Base-by-base conservation (phyloP, 345 rosid genomes). In the Populus deltoides region DNA sequence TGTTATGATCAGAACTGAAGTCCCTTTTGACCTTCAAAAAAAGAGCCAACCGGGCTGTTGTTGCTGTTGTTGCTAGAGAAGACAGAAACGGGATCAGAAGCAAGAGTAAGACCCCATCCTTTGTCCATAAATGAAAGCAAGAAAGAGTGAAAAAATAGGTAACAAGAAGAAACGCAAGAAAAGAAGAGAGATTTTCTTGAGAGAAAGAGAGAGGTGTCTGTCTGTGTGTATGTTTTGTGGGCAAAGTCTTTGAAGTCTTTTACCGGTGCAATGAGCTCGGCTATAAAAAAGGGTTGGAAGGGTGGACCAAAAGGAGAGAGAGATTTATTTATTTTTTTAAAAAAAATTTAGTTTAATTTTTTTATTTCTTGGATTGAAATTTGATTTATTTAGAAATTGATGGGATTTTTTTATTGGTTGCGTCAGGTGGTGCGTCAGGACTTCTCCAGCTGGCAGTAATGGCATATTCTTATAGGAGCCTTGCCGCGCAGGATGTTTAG, bases 101-200 rank as follows among this genome's bases (percentile, higher is more conserved):
- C 92, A 79, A 90, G 95, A 77, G 98, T 83, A 18, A 90, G 94
- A 81, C 92, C 92, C 93, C 97, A 92, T 81, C 95, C 91, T 80
- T 83, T 90, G 88, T 92, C 98, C 98, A 94, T 94, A 88, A 83
- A 92, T 78, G n/a, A 70, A 75, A 57, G 15, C 1, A 29, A 45
- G 20, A 25, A 18, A 29, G 29, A 43, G 51, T 51, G 43, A 17
- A 18, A 27, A 10, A 6, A 17, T 15, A 27, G 25, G 16, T n/a
- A 7, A 45, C 27, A 53, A 25, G 41, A 16, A 68, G 76, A 73
- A 79, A 27, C 47, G 67, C 53, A 73, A 76, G 61, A 72, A 33
- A 72, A 81, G 80, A 65, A 67, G 57, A 29, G 45, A 36, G n/a
- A 1, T 67, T 8, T 31, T 27, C 41, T n/a, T 20, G n/a, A 33